Base-by-base conservation (phyloP, 1,139 yeast genomes). In the Yamadazyma trypodendri region DNA sequence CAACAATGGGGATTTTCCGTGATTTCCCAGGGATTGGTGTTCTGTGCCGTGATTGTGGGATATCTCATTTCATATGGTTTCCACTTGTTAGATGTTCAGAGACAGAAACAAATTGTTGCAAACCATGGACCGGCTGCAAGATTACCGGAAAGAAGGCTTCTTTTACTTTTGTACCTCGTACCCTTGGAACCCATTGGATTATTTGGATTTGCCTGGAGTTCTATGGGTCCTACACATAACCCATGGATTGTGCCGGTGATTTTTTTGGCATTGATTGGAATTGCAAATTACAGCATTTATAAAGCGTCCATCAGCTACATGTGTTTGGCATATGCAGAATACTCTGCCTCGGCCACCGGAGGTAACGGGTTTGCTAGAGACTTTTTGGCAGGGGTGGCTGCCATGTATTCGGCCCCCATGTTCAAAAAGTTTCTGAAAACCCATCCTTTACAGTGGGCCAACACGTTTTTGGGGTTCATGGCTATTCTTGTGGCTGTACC, bases 291-390 rank as follows among this genome's bases (percentile, higher is more conserved):
- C 44, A 55, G 64, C 30, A 63, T 64, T 40, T 64, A 63, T 48
- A 60, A 62, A 66, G 55, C 67, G 13, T 63, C 70, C 14, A 62
- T 64, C 36, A 68, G 63, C 49, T 63, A 61, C 41, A 62, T 63
- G 68, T 54, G 63, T 30, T 64, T 63, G 3, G 63, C 67, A n/a
- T 63, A 63, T 40, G 68, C 67, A 6, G 63, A 62, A n/a, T 63
- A 63, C 43, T 58, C 68, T 22, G 67, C 69, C 2, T 63, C 68
- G 12, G 69, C 69, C 7, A 64, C 70, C 6, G 69, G 69, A 14
- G 70, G 70, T 31, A 64, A 64, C 41, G 70, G 68, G 7, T 62
- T 63, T 43, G 63, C 70, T n/a, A 50, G 70, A 41, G 70, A 64
- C 42, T 58, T 63, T 35, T 49, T 64, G 34, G 68, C 69, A 1